Conservation (phyloP, 2,329 filamentous ascomycete genomes). For the Exophiala oligosperma region DNA sequence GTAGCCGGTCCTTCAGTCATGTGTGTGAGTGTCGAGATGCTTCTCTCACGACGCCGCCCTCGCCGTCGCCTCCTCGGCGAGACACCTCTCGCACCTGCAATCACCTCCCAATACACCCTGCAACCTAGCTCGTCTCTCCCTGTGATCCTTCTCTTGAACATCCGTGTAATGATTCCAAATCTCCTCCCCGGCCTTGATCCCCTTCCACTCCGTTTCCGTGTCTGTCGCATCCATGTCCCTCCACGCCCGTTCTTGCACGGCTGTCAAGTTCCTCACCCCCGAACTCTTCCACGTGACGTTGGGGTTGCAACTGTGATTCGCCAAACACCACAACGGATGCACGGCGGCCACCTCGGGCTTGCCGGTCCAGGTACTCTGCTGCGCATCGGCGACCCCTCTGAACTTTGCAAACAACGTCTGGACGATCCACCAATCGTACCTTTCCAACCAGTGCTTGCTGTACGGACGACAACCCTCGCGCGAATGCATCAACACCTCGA, state of each 20-base stretch:
- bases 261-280: slow-evolving; percentile 24
- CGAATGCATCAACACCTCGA: slow-evolving; percentile 49
- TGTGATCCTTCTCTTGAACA: slow-evolving; percentile 76
- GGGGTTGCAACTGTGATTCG: slow-evolving; percentile 94
- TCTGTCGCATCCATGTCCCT: slow-evolving; percentile 29
- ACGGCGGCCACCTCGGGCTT: slow-evolving; percentile 90
- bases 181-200: slow-evolving; percentile 77
- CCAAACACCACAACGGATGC: slow-evolving; percentile 92
- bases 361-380: slow-evolving; percentile 73
- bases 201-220: slow-evolving; percentile 56
- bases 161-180: slow-evolving; percentile 95
- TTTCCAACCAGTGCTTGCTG: slow-evolving; percentile 35
- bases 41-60: slow-evolving; percentile 7
- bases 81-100: slow-evolving; percentile 83
- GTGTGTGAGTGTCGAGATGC: too few relatives aligned
- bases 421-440: slow-evolving; percentile 61
- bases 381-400: slow-evolving; percentile 84
- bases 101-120: slow-evolving; percentile 81
- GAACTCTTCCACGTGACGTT: slow-evolving; percentile 89
- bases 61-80: slow-evolving; percentile 71
- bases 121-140: slow-evolving; percentile 85
- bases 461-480: slow-evolving; percentile 56
- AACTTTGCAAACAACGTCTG: slow-evolving; percentile 94
- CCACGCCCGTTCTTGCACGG: slow-evolving; percentile 19
- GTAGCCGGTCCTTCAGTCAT: too few relatives aligned